These are phyloP conservation scores for Aureobasidium sp. DNA, from an alignment of 2,329 filamentous ascomycete species.

Conservation along the genomic window DNA sequence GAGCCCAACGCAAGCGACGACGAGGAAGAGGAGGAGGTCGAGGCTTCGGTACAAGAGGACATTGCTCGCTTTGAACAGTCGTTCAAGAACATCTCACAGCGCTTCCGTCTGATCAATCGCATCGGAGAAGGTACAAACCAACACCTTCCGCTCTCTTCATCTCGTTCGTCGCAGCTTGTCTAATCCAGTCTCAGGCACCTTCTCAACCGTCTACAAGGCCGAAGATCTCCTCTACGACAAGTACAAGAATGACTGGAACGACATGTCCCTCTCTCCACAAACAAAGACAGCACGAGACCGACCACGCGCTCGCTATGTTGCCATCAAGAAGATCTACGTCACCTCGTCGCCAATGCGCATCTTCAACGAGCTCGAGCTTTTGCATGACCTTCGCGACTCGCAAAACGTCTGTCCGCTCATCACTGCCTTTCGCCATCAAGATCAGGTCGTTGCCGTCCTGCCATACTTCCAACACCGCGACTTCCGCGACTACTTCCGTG, in stretches of 20 bases:
- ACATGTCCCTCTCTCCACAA: constrained; percentile 51
- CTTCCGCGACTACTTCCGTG: constrained; percentile 88
- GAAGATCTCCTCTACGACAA: constrained; percentile 81
- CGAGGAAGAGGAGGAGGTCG: constrained; percentile 40
- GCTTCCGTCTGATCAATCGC: constrained; percentile 86
- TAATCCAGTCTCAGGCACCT: constrained; percentile 58
- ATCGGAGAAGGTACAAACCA: constrained; percentile 74
- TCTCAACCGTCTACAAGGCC: constrained; percentile 98
- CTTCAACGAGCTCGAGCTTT: constrained; percentile 88
- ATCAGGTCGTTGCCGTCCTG: constrained; percentile 90
- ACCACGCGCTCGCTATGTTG: constrained; percentile 65
- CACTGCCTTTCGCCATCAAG: constrained; percentile 88
- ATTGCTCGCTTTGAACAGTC: constrained; percentile 76
- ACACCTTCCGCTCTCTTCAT: constrained; percentile 6
- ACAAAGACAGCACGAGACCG: constrained; percentile 40
- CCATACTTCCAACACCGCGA: constrained; percentile 95
- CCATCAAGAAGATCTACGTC: constrained; percentile 99
- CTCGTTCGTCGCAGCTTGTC: not conserved
- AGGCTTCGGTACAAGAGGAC: constrained; percentile 66
- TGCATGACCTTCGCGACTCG: constrained; percentile 77
- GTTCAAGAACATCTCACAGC: constrained; percentile 74
- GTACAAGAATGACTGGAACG: constrained; percentile 83
- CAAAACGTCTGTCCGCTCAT: constrained; percentile 88
- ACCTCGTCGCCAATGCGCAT: constrained; percentile 91
- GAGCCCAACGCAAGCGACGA: constrained; percentile 40